Evolutionary conservation across 768 basidiomycete species (phyloP), one percentile per base, ranked within the genome.

Genomic region (Psilocybe subaeruginosa): DNA sequence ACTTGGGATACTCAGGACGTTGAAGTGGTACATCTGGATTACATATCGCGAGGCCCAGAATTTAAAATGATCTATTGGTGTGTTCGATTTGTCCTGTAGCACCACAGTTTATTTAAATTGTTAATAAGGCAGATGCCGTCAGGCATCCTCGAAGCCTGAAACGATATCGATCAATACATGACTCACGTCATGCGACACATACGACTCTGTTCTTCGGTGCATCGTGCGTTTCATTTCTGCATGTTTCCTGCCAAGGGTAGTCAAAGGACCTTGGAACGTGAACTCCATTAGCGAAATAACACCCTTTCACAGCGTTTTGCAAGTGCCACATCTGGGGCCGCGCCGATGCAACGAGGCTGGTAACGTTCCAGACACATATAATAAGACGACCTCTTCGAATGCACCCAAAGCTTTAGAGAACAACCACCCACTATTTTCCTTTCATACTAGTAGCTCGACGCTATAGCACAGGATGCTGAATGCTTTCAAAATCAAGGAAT

Each of bases 401-500:
- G 14, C 14, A 23, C 41, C 14, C 14, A 5, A 11, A 43, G 41
- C 41, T 43, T 43, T n/a, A 8, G 41, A 39, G 37, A 39, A 39
- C 7, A 14, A 8, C 7, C 37, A 39, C 14, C 16, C 16, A 16
- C 23, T 14, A 6, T 29, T 35, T 31, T 35, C 30, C 9, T 31
- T 51, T 31, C 30, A 11, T 19, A 16, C 31, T 16, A 16, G 7
- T 49, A n/a, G 14, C 14, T 16, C 51, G 31, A 43, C 37, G 14
- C 41, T 29, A 48, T 47, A 14, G 11, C 45, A 37, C 43, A 58
- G 31, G 31, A 85, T 92, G 80, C 82, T 92, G 33, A 85, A 86
- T 69, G 89, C 88, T 57, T 92, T 93, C 83, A 91, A 89, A 76
- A 80, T 91, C 70, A 91, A 91, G 67, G 83, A 87, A 17, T 91